These are phyloP conservation scores for Metschnikowia reukaufii DNA, from an alignment of 805 yeast species.

Conservation along the genomic window DNA sequence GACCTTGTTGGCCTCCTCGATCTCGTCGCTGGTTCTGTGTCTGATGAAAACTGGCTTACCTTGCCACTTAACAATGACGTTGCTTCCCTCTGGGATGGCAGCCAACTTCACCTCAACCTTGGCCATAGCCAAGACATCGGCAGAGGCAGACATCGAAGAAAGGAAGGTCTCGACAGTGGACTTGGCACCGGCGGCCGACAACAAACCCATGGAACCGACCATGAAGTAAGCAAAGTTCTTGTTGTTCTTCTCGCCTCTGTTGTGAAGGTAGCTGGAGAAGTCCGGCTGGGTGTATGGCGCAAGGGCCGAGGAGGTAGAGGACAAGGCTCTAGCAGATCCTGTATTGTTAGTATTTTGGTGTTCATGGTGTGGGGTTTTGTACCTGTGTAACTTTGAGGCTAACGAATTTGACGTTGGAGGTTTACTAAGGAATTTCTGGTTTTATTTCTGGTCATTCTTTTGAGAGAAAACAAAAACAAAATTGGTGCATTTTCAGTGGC, in stretches of 20 bases:
- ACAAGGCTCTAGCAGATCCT: conserved; percentile 49
- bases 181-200: conserved; percentile 92
- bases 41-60: conserved; percentile 99
- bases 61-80: conserved; percentile 98
- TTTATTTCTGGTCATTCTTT: no score
- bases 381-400: no score
- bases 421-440: no score
- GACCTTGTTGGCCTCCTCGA: conserved; percentile 87
- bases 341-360: conserved; percentile 23
- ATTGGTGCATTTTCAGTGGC: no score
- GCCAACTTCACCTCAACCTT: conserved; percentile 95
- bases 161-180: conserved; percentile 93
- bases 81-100: conserved; percentile 95
- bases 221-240: conserved; percentile 94
- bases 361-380: no score
- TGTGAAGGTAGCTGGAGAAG: conserved; percentile 76
- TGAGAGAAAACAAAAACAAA: no score
- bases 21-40: conserved; percentile 94
- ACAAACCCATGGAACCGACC: conserved; percentile 92
- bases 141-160: conserved; percentile 94
- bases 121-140: conserved; percentile 99
- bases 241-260: conserved; percentile 61
- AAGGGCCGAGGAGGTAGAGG: conserved; percentile 53
- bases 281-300: conserved; percentile 91
- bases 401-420: no score